Conservation (phyloP, 768 basidiomycete species). For the Tubosaeta brunneosetosa region DNA sequence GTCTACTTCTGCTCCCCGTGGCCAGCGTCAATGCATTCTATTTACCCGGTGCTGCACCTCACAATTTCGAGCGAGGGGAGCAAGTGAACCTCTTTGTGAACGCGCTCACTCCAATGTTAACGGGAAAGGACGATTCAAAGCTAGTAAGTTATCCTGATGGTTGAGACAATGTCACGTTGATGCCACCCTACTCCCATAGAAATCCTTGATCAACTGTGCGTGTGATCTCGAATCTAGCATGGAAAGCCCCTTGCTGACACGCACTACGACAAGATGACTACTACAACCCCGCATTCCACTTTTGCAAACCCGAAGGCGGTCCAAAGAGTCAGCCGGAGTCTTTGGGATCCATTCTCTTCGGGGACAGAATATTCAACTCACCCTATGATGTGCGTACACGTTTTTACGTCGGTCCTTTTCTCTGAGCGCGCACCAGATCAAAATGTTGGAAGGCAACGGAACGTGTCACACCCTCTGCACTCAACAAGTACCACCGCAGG, state of each 20-base stretch:
- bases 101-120: conserved; percentile 81
- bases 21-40: conserved; percentile 64
- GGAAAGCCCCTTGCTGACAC: conserved; percentile 4
- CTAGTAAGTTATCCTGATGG: conserved; percentile 46
- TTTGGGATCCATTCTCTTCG: conserved; percentile 92
- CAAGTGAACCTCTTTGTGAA: conserved; percentile 80
- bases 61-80: conserved; percentile 71
- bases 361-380: conserved; percentile 90
- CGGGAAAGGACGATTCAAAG: conserved; percentile 63
- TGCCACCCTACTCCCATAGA: conserved; percentile 40
- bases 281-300: conserved; percentile 81
- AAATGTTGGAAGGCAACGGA: conserved; percentile 71
- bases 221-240: not conserved
- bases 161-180: conserved; percentile 5
- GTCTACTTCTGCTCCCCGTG: conserved; percentile 17
- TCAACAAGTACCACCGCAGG: conserved; percentile 54
- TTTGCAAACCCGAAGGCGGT: conserved; percentile 78
- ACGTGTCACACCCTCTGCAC: conserved; percentile 77
- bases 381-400: conserved; percentile 68
- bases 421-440: conserved; percentile 47
- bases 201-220: conserved; percentile 86
- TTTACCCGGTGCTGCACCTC: conserved; percentile 86
- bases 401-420: not conserved
- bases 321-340: conserved; percentile 74
- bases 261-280: conserved; percentile 67